Percentiles rank a stretch among this genome's conserved stretches.
These are phyloP conservation scores for Ormosia emarginata DNA, from an alignment of 306 rosid species.

Conservation along the genomic window DNA sequence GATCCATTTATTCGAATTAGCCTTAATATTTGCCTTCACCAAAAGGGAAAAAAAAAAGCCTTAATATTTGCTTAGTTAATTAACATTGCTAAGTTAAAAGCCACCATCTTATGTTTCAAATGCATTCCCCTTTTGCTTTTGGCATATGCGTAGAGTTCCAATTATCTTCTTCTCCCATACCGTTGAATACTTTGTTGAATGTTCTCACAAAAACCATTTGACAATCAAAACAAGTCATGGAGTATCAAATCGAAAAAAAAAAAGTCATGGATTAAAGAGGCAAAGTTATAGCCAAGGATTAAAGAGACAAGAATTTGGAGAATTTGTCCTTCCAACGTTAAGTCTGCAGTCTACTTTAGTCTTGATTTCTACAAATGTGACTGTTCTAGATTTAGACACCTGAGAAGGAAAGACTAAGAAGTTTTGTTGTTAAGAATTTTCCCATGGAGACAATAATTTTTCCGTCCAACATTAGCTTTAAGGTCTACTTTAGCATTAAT, in stretches of 20 bases:
- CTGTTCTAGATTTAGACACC: background rate
- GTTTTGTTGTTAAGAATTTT: background rate
- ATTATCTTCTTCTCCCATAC: constrained; percentile 7
- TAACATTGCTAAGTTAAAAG: constrained; percentile 18
- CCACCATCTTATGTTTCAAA: background rate
- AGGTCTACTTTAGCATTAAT: background rate
- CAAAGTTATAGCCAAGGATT: constrained; percentile 5
- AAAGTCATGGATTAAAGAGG: background rate
- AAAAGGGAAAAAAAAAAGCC: too few species aligned
- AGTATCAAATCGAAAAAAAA: background rate
- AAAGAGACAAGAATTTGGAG: background rate
- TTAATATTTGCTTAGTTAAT: background rate
- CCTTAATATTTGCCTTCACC: background rate
- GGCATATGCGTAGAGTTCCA: constrained; percentile 24
- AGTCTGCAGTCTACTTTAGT: background rate
- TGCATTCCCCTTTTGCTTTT: constrained; percentile 18
- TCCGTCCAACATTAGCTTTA: background rate
- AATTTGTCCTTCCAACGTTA: background rate
- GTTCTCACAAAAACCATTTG: background rate
- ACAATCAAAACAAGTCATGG: background rate
- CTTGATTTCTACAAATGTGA: constrained; percentile 15
- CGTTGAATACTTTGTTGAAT: constrained; percentile 26
- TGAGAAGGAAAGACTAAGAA: too few species aligned
- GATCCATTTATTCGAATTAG: background rate
- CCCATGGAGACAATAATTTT: background rate